Base-by-base conservation (phyloP, 2,329 filamentous ascomycete genomes). In the Paecilomyces sp. region DNA sequence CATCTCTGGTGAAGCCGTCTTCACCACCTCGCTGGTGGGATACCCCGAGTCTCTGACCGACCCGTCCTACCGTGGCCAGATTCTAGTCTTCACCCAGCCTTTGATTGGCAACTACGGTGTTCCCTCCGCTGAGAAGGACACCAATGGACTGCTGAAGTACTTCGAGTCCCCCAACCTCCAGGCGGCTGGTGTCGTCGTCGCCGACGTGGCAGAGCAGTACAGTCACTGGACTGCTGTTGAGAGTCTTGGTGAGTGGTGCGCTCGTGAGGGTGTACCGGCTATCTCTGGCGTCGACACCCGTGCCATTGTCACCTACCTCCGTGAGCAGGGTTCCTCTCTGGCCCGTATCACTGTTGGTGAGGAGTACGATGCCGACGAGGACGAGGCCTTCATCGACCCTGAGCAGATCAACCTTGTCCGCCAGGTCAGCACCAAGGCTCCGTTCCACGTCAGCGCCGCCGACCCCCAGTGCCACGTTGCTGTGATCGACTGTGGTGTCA, bases 221-320 rank as follows among this genome's bases (percentile, higher is more conserved):
- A 96, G 92, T 77, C 94, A 99, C 75, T 99, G 94, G 94, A 97
- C 94, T 63, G 94, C 94, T 36, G 93, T 99, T 11, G 91, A 99
- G 83, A 92, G 90, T 71, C 80, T 99, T 71, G 84, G 89, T 66
- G 84, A 95, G 68, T 99, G 94, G 94, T 99, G 94, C 78, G 90
- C 92, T 66, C 88, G 93, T 61, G 94, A 97, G 80, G 94, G 94
- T 68, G 89, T 99, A 36, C 93, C 94, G 57, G 92, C 92, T 73
- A 97, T 97, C 75, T 93, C 92, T 52, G 94, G 94, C 57, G 94
- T 99, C 54, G 94, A 99, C 74, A 99, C 94, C 56, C 91, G 94
- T 76, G 93, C 88, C 64, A 96, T 99, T 71, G 94, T 99, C 73
- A 97, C 94, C 57, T 88, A 91, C 73, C 86, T 99, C 68, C 91